These are phyloP conservation scores for Ramaria rubella DNA, from an alignment of 768 basidiomycete species.

Conservation along the genomic window DNA sequence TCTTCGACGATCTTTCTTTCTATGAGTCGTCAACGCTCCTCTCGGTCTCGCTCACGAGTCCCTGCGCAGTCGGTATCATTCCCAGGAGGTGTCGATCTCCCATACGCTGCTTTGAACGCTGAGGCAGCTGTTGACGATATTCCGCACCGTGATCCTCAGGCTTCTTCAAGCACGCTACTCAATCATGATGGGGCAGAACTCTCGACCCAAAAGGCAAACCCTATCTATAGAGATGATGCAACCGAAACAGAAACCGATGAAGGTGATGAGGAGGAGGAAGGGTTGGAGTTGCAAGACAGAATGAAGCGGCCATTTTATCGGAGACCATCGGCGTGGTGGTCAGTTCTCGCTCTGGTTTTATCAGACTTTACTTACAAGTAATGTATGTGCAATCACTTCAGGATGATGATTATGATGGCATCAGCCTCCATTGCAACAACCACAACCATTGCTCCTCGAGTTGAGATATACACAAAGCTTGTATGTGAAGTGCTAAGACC, in stretches of 20 bases:
- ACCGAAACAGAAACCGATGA: neutral
- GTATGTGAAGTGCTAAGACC: conserved; percentile 65
- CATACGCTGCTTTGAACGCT: neutral
- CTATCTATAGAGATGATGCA: neutral
- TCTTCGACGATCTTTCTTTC: too few species aligned
- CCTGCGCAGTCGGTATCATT: neutral
- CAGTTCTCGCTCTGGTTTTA: conserved; percentile 19
- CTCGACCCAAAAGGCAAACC: too few species aligned
- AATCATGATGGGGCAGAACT: too few species aligned
- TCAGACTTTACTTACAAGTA: neutral
- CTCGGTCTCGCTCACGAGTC: neutral
- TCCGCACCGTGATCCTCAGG: neutral
- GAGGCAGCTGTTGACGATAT: neutral
- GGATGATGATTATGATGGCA: conserved; percentile 52
- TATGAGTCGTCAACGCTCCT: neutral
- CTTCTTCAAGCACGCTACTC: neutral
- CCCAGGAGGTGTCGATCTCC: neutral
- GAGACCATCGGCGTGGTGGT: conserved; percentile 71
- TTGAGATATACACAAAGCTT: conserved; percentile 69
- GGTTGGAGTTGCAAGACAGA: conserved; percentile 2
- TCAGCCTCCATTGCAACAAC: conserved; percentile 49
- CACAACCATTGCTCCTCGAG: conserved; percentile 58
- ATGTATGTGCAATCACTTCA: conserved; percentile 21
- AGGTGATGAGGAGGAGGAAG: neutral
- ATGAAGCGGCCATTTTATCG: conserved; percentile 60